Percentiles rank a stretch among this genome's conserved stretches.
phyloP scores from a whole-genome alignment of 495 filamentous ascomycete species.

The Hypoxylon rickii region DNA sequence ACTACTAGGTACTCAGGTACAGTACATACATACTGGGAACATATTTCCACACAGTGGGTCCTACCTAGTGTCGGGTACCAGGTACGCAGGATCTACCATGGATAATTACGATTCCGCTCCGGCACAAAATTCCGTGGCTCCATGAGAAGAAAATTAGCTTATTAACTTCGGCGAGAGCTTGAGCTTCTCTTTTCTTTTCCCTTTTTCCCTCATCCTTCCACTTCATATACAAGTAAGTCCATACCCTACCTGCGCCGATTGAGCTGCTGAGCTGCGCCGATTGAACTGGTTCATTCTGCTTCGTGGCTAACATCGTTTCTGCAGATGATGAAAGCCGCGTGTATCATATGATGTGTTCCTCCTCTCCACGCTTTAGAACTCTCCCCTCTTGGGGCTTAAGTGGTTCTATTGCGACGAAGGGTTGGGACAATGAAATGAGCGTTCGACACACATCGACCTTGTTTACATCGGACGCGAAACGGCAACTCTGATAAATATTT shows the following conservation, averaged over 20 bases:
- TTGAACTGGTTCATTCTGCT: too few species aligned
- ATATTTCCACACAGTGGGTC: too few species aligned
- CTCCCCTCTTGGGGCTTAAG: slow-evolving; percentile 86
- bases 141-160: too few species aligned
- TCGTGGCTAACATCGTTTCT: slow-evolving; percentile 52
- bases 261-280: slow-evolving; percentile 8
- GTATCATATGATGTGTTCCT: slow-evolving; percentile 81
- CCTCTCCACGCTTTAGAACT: slow-evolving; percentile 70
- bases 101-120: slow-evolving; percentile 26
- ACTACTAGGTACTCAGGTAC: slow-evolving; percentile 8
- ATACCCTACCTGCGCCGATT: slow-evolving; percentile 9
- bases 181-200: slow-evolving; percentile 48
- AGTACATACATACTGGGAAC: neutral
- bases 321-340: slow-evolving; percentile 99
- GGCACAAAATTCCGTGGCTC: slow-evolving; percentile 27
- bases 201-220: slow-evolving; percentile 90
- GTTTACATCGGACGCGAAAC: slow-evolving; percentile 94
- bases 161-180: slow-evolving; percentile 1
- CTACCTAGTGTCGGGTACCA: neutral
- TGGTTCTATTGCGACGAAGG: slow-evolving; percentile 71
- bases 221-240: slow-evolving; percentile 86
- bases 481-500: slow-evolving; percentile 87
- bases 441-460: slow-evolving; percentile 98
- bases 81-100: neutral
- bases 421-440: slow-evolving; percentile 88